A percentile compares a stretch with the other conserved stretches of the same genome.
These are phyloP conservation scores for Aspergillus quadrilineatus DNA, from an alignment of 2,329 filamentous ascomycete species.

Conservation along the genomic window DNA sequence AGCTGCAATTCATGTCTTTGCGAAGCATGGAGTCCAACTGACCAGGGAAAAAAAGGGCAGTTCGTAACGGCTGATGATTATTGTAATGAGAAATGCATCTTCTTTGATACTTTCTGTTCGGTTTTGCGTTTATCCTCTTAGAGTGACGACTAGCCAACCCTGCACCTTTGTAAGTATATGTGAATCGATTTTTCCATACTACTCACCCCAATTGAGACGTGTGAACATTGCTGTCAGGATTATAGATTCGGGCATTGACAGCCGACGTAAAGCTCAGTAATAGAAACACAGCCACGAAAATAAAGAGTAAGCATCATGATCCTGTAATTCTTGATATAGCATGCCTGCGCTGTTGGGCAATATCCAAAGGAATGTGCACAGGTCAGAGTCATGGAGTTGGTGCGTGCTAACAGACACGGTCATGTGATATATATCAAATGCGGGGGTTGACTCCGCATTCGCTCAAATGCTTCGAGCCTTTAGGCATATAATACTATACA, in stretches of 20 bases:
- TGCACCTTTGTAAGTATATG: neutral
- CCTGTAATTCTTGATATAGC: neutral
- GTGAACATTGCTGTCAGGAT: slow-evolving; percentile 23
- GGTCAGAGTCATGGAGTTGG: neutral
- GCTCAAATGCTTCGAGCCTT: neutral
- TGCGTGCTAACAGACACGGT: neutral
- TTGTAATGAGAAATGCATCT: slow-evolving; percentile 2
- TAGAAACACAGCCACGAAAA: slow-evolving; percentile 15
- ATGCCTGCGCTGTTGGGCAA: neutral
- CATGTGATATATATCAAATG: slow-evolving; percentile 1
- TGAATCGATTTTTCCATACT: neutral
- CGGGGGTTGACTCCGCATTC: neutral
- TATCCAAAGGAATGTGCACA: neutral
- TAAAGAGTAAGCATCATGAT: slow-evolving; percentile 21
- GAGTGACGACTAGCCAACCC: neutral
- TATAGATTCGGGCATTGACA: slow-evolving; percentile 8
- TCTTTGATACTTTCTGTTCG: neutral
- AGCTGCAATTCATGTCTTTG: slow-evolving; percentile 11
- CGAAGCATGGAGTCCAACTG: slow-evolving; percentile 15
- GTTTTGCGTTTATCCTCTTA: slow-evolving; percentile 1
- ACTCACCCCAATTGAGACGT: neutral
- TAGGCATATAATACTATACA: neutral
- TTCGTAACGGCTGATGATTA: slow-evolving; percentile 32
- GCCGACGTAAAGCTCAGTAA: slow-evolving; percentile 15
- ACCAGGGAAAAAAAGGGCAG: slow-evolving; percentile 52